A percentile compares a stretch with the other conserved stretches of the same genome.
These are phyloP conservation scores for Leptodermis oblonga DNA, from an alignment of 257 asterid genomes.

Conservation along the genomic window DNA sequence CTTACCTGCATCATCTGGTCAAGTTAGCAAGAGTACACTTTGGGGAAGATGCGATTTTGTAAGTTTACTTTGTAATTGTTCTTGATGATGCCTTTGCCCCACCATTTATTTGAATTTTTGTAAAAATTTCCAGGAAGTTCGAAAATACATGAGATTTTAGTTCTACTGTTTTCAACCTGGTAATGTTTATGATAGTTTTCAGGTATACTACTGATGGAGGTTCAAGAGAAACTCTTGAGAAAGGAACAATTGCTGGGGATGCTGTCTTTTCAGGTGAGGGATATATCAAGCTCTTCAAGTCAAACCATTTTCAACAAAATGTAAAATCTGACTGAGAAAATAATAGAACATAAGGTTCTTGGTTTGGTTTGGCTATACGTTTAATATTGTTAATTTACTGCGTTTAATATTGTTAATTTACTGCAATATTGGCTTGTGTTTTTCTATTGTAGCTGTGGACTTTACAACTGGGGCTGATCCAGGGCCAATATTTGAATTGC, in stretches of 20 bases:
- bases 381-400: not conserved
- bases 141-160: not conserved
- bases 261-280: slow-evolving; percentile 75
- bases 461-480: slow-evolving; percentile 91
- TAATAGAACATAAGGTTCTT: not conserved
- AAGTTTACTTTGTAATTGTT: slow-evolving; percentile 26
- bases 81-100: not conserved
- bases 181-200: slow-evolving; percentile 25
- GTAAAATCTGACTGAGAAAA: not conserved
- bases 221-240: slow-evolving; percentile 64
- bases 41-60: slow-evolving; percentile 72
- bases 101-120: not conserved
- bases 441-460: slow-evolving; percentile 62
- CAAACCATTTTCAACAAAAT: not conserved
- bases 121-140: not conserved
- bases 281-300: not conserved
- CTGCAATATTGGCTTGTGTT: slow-evolving; percentile 1
- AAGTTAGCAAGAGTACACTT: slow-evolving; percentile 68
- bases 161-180: slow-evolving; percentile 1
- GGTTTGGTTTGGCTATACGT: not conserved
- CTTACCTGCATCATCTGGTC: slow-evolving; percentile 82
- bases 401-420: not conserved
- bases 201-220: slow-evolving; percentile 99
- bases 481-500: slow-evolving; percentile 72
- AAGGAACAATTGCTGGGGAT: slow-evolving; percentile 82